phyloP scores from a whole-genome alignment of 2,329 filamentous ascomycete species.

The Cucurbitaria berberidis region DNA sequence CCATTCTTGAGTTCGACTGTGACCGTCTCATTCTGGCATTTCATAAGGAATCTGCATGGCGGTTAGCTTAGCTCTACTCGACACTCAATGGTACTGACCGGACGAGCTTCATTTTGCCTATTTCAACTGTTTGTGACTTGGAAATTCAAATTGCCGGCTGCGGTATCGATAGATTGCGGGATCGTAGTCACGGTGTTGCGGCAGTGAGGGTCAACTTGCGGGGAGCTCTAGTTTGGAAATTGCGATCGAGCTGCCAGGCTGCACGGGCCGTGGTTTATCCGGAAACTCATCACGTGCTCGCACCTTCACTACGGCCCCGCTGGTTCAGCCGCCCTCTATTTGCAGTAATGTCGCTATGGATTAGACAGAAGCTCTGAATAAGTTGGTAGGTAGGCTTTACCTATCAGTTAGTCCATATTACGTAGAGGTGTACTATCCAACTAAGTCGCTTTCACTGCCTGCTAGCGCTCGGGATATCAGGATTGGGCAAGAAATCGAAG shows the following conservation, averaged over 20 bases:
- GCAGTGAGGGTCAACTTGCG: conserved; percentile 23
- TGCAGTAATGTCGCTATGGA: not conserved
- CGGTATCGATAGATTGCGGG: not conserved
- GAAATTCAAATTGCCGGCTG: not conserved
- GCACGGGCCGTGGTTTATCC: conserved; percentile 21
- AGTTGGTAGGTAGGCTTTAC: too few species aligned
- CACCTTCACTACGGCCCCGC: not conserved
- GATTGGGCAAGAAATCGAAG: too few species aligned
- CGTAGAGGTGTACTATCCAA: too few species aligned
- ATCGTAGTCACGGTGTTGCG: conserved; percentile 14
- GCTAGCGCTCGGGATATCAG: too few species aligned
- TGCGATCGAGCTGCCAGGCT: conserved; percentile 30
- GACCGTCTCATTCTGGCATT: conserved; percentile 98
- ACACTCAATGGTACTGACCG: conserved; percentile 25
- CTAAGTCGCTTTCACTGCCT: too few species aligned
- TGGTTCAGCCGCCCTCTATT: not conserved
- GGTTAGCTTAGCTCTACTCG: conserved; percentile 23
- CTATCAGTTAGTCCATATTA: too few species aligned
- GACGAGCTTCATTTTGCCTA: conserved; percentile 46
- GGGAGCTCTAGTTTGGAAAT: conserved; percentile 31
- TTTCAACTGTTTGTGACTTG: not conserved
- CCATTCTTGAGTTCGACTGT: conserved; percentile 99
- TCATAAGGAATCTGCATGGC: conserved; percentile 87
- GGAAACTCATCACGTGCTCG: conserved; percentile 15
- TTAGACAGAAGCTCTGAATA: not conserved